These are phyloP conservation scores for Exsudoporus frostii DNA, from an alignment of 768 basidiomycete genomes.

Conservation along the genomic window DNA sequence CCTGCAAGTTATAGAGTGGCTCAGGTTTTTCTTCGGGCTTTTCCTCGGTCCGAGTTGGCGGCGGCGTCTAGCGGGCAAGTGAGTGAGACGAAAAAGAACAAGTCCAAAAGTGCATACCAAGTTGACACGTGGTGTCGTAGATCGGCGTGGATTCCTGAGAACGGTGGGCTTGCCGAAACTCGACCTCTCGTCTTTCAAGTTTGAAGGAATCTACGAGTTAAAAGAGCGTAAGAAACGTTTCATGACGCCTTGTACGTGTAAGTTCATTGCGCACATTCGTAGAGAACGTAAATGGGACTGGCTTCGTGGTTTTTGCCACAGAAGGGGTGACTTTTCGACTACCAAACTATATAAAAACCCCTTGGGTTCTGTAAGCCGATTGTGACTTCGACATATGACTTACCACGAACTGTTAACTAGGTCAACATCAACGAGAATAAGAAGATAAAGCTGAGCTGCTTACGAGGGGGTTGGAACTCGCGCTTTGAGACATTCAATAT, in stretches of 20 bases:
- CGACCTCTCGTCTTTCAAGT: neutral
- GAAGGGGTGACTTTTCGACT: constrained; percentile 1
- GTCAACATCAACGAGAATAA: neutral
- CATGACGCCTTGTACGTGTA: neutral
- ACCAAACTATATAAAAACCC: constrained; percentile 4
- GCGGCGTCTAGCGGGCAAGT: neutral
- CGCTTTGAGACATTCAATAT: neutral
- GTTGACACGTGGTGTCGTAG: neutral
- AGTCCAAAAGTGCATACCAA: neutral
- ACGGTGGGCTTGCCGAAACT: neutral
- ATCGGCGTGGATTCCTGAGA: neutral
- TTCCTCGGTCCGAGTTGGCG: neutral
- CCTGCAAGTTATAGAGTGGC: constrained; percentile 6
- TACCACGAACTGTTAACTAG: constrained; percentile 3
- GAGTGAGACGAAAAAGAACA: neutral
- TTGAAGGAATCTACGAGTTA: neutral
- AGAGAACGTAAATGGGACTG: constrained; percentile 6
- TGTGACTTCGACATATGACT: neutral
- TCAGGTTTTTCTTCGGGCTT: neutral
- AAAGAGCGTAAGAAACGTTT: neutral
- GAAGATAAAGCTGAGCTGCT: neutral
- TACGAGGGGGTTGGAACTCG: neutral
- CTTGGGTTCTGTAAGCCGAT: neutral
- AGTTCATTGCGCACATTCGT: neutral
- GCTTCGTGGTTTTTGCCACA: neutral